These are phyloP conservation scores for Malus hybrid DNA, from an alignment of 331 rosid species.

Conservation along the genomic window DNA sequence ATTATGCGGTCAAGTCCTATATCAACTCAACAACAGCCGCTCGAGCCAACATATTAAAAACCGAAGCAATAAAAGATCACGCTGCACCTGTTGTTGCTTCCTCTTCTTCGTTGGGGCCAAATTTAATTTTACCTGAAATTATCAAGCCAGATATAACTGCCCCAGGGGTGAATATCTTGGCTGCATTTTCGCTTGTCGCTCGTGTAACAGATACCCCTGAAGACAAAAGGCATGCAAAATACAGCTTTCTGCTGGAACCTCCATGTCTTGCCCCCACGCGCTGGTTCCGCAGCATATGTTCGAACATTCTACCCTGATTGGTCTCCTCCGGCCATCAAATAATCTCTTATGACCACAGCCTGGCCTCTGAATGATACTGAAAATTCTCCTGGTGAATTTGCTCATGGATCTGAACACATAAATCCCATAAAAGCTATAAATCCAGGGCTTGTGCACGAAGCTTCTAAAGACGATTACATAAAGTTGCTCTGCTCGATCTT, in stretches of 20 bases:
- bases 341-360: conserved; percentile 39
- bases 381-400: background rate
- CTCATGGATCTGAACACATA: background rate
- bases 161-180: conserved; percentile 47
- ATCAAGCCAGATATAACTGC: conserved; percentile 44
- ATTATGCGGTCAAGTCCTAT: background rate
- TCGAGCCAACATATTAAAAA: conserved; percentile 11
- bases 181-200: conserved; percentile 26
- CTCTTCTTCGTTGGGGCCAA: conserved; percentile 26
- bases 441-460: background rate
- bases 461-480: background rate
- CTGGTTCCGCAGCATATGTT: conserved; percentile 34
- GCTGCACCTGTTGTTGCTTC: conserved; percentile 3
- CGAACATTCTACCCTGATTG: conserved; percentile 27
- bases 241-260: conserved; percentile 32
- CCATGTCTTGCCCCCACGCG: conserved; percentile 47
- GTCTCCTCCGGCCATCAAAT: conserved; percentile 50
- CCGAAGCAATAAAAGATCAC: background rate
- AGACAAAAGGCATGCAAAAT: conserved; percentile 12
- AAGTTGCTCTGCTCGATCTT: background rate
- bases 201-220: background rate
- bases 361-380: background rate
- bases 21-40: conserved; percentile 1
- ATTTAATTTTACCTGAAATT: background rate
- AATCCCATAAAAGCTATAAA: background rate